Evolutionary conservation across 352 stramenopile genomes (phyloP), one percentile per base, ranked within the genome.

Genomic region (Phytophthora cryptogea): DNA sequence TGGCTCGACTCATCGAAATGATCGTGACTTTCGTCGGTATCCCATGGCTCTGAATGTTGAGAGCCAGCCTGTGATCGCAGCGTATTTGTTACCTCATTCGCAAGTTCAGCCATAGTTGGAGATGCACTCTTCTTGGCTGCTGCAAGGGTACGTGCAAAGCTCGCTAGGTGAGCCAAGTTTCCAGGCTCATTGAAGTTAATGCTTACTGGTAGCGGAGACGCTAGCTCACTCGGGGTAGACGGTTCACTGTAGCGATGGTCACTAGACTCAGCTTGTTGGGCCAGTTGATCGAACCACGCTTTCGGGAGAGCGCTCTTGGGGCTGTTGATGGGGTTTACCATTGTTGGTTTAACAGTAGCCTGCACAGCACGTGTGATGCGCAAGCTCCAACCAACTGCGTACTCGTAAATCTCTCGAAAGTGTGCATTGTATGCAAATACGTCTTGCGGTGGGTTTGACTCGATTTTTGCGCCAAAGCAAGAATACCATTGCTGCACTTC

Each of bases 401-500:
- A 79, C 35, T 86, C 80, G 59, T 91, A 94, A 46, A 92, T 92
- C 50, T 92, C 72, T 47, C 87, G 84, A 64, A 93, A 92, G 20
- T 89, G 72, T 17, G 81, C 73, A 47, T 95, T 92, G 64, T 89
- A 87, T 3, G 70, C 78, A 42, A 95, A 95, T 3, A 93, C 70
- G 40, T 92, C 84, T 42, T 80, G 66, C 13, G 86, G 86, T 11
- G 86, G 86, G 41, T 88, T 78, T 1, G 78, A 66, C 41, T 90
- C 79, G 6, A 92, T 65, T 63, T 92, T 91, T 1, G 75, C 70
- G 5, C 74, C 84, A 52, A 90, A 93, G 51, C 84, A 93, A 4
- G 82, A 91, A 47, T 91, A 83, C 84, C 84, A 93, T 54, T 90
- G 84, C 59, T 85, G 78, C 1, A 93, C 82, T 77, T 93, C 84